Evolutionary conservation across 164 flowering plant species (phyloP), one percentile per base, ranked within the genome.

Genomic region (Magnolia sinica): DNA sequence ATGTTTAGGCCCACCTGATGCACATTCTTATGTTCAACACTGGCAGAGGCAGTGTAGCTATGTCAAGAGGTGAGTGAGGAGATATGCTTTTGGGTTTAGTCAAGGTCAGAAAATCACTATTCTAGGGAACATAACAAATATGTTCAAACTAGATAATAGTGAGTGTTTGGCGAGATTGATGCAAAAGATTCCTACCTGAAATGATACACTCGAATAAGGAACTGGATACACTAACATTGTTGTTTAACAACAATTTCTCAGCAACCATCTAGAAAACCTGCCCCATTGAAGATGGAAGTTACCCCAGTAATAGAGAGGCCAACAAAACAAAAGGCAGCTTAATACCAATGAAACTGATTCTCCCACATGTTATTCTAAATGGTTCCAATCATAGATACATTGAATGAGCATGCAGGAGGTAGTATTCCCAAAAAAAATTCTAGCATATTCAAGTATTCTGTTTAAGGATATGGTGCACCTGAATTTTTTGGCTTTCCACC

Each of bases 401-500:
- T 19, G 68, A 64, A 20, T 64, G 9, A 55, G 16, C 22, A 64
- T 13, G 8, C 37, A 11, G 6, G 18, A 1, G 8, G 23, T 29
- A 14, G 13, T 20, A 74, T 11, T 50, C 24, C 29, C 45, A 37
- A 19, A 11, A 50, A 64, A 64, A 64, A 64, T 37, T 19, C 31
- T n/a, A 49, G 10, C 13, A 31, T 20, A 64, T 68, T 77, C 83
- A 93, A 24, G 89, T 88, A 88, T 96, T 91, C 86, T 94, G 98
- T 78, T 94, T 92, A 64, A 96, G 92, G 66, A 90, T 97, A 66
- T 94, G 97, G 14, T 94, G 93, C 83, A 94, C 59, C 81, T 94
- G 98, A 69, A 91, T 76, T 82, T 92, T 96, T 79, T 92, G 98
- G 78, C 89, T 88, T 68, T 88, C 95, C 85, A 86, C 81, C 83